Base-by-base conservation (phyloP, 805 yeast genomes). In the Pichia kluyveri region DNA sequence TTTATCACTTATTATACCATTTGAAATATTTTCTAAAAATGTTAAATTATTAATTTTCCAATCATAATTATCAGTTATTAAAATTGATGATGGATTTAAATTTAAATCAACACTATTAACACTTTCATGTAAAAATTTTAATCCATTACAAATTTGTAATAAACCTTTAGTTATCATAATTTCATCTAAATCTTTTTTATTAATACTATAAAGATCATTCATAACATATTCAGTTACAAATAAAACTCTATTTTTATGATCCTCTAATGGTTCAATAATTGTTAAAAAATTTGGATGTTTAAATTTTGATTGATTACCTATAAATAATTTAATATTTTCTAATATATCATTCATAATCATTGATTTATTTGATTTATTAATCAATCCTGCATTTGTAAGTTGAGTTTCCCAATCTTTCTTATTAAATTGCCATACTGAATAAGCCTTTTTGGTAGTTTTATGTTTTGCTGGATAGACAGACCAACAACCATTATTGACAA, bases 31-130 rank as follows among this genome's bases (percentile, higher is more conserved):
- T 55, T 69, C 86, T 59, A 70, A 76, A 62, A 68, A 75, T 58
- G 68, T 76, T 53, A 93, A 73, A 0, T 97, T 97, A 8, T 85
- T 76, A 2, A 93, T 62, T 62, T 91, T 93, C 98, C 99, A 93
- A 66, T 93, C 98, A 5, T 95, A 90, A 54, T 81, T 84, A 38
- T 80, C 83, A 55, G 85, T 90, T 18, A 91, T 76, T 48, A 84
- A 76, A 1, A 93, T 72, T 0, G 95, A 77, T 9, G 76, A 69
- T 1, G 99, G 99, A 53, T 81, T 81, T 34, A 93, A 55, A 54
- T 88, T 86, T 54, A 86, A 62, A 66, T 91, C 96, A 8, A 86
- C 83, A 28, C 80, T 75, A 28, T 81, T 75, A 19, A 95, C 85
- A 51, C 79, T 77, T 47, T 79, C 77, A 61, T 93, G 97, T 41